A percentile compares a stretch with the other conserved stretches of the same genome.
Evolutionary conservation across 768 basidiomycete species (phyloP).

Genomic region (Scleroderma citrinum): DNA sequence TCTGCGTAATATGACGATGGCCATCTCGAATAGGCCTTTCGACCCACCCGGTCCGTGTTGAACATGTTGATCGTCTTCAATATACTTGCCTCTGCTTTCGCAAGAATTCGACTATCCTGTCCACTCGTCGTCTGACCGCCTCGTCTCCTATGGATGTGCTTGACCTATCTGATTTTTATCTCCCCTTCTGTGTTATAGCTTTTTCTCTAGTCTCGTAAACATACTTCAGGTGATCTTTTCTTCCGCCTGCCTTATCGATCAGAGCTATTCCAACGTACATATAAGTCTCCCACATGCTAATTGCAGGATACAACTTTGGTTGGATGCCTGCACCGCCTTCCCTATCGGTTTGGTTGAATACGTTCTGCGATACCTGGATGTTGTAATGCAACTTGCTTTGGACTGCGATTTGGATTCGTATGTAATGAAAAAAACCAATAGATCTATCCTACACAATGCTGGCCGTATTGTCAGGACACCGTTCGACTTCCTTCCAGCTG

Average conservation of each 20-base stretch:
- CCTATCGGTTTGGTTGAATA: conserved; percentile 25
- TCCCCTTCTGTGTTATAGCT: conserved; percentile 20
- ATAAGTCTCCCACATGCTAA: conserved; percentile 17
- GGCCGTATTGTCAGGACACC: no score
- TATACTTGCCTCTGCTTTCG: not conserved
- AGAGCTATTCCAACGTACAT: conserved; percentile 17
- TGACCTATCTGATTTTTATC: conserved; percentile 1
- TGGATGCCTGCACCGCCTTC: conserved; percentile 4
- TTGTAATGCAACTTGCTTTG: conserved; percentile 32
- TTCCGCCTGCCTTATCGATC: conserved; percentile 7
- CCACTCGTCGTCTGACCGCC: conserved; percentile 3
- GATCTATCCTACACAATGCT: not conserved
- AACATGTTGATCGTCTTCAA: conserved; percentile 31
- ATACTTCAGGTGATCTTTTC: conserved; percentile 1
- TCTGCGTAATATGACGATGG: conserved; percentile 12
- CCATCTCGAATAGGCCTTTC: not conserved
- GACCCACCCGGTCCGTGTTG: conserved; percentile 16
- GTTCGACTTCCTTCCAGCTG: not conserved
- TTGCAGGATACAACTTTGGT: conserved; percentile 15
- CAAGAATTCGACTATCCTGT: not conserved
- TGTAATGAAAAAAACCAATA: not conserved
- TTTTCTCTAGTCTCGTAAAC: conserved; percentile 4
- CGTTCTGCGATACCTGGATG: conserved; percentile 32
- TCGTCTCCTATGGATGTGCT: conserved; percentile 8
- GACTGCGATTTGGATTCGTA: conserved; percentile 11